Conservation (phyloP, 2,329 filamentous ascomycete genomes). For the Neobulgaria alba region DNA sequence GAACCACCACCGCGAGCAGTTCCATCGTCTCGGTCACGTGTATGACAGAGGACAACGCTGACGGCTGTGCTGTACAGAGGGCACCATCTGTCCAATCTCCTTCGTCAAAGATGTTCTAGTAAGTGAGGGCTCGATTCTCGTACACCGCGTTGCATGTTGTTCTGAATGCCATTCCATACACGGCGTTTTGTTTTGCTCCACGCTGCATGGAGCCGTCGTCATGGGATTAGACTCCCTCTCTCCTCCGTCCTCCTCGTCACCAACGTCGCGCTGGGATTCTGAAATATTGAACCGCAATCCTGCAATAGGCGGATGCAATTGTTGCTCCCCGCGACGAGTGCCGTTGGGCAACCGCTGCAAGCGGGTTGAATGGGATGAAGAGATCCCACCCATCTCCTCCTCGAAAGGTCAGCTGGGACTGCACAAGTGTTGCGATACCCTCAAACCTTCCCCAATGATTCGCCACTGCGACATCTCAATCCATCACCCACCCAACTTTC, state of each 20-base stretch:
- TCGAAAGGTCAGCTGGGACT: slow-evolving; percentile 10
- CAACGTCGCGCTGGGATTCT: background rate
- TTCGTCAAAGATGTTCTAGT: slow-evolving; percentile 79
- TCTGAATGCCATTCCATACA: too few species aligned
- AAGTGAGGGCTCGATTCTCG: slow-evolving; percentile 33
- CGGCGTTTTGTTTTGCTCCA: background rate
- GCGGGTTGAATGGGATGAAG: slow-evolving; percentile 2
- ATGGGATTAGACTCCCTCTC: slow-evolving; percentile 1
- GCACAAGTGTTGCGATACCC: slow-evolving; percentile 11
- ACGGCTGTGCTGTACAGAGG: slow-evolving; percentile 44
- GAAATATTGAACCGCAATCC: background rate
- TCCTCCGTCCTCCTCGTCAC: background rate
- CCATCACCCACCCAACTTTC: too few species aligned
- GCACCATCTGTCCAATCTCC: slow-evolving; percentile 74
- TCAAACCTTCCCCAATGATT: slow-evolving; percentile 3
- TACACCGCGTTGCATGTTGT: background rate
- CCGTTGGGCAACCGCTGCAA: slow-evolving; percentile 2
- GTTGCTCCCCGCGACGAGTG: background rate
- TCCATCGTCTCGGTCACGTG: slow-evolving; percentile 15
- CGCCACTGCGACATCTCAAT: slow-evolving; percentile 3
- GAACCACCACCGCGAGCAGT: background rate
- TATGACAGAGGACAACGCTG: slow-evolving; percentile 7
- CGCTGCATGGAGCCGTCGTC: background rate
- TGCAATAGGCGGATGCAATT: background rate
- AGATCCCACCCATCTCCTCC: background rate